These are phyloP conservation scores for Vigna nakashimae DNA, from an alignment of 306 rosid genomes.

Conservation along the genomic window DNA sequence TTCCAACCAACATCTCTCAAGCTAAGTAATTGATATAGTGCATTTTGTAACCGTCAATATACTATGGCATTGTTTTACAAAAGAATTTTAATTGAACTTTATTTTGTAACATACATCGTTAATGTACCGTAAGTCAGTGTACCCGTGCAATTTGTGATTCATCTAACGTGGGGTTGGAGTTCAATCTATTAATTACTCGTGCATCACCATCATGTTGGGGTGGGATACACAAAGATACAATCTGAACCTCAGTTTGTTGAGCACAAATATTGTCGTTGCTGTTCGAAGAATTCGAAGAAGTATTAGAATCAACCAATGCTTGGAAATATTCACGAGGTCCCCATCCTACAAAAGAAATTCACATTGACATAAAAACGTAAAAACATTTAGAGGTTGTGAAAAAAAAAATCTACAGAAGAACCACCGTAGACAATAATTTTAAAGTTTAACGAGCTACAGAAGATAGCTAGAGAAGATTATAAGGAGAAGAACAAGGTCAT, in stretches of 20 bases:
- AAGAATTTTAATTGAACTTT: not conserved
- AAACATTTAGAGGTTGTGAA: not conserved
- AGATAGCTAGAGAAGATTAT: not conserved
- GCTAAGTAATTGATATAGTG: not conserved
- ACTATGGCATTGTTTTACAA: not conserved
- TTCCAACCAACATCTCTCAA: not conserved
- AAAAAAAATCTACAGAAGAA: not conserved
- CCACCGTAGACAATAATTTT: not conserved
- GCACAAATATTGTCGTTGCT: not conserved
- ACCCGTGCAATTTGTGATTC: not conserved
- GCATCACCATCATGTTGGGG: not conserved
- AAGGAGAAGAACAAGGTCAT: not conserved
- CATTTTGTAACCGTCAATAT: not conserved
- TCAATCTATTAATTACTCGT: not conserved
- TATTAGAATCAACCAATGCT: not conserved
- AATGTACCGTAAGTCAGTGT: not conserved
- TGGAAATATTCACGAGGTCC: constrained; percentile 12
- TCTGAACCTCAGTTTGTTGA: not conserved
- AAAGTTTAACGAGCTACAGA: not conserved
- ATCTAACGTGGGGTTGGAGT: constrained; percentile 7
- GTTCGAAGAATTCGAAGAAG: not conserved
- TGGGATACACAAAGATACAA: not conserved
- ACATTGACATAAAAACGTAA: not conserved
- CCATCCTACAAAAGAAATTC: constrained; percentile 6
- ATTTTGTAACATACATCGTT: not conserved